Percentiles rank a stretch among this genome's conserved stretches.
Conservation (phyloP, 805 yeast genomes). For the Starmerella sp. region DNA sequence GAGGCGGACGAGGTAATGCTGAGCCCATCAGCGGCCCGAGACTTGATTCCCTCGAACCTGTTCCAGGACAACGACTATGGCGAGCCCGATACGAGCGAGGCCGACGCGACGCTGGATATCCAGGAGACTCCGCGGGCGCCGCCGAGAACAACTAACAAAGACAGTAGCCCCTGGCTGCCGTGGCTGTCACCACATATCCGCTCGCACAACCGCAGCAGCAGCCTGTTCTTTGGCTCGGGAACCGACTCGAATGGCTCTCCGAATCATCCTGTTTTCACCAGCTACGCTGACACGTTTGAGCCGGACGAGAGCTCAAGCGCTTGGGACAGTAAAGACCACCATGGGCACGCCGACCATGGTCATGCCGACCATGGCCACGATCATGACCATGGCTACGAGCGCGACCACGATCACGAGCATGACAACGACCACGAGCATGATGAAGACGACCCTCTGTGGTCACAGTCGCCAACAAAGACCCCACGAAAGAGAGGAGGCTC, state of each 20-base stretch:
- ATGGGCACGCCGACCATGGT: too few species aligned
- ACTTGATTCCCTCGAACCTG: slow-evolving; percentile 13
- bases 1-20: background rate
- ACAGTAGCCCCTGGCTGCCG: slow-evolving; percentile 10
- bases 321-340: background rate
- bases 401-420: background rate
- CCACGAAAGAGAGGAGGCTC: slow-evolving; percentile 9
- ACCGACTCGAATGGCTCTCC: background rate
- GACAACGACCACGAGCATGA: background rate
- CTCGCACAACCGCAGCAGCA: slow-evolving; percentile 8
- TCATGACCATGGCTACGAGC: background rate
- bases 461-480: background rate
- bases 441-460: background rate
- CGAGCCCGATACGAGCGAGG: background rate
- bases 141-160: background rate
- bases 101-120: background rate
- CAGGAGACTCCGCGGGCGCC: background rate
- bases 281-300: background rate
- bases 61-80: slow-evolving; percentile 9
- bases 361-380: background rate
- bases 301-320: background rate
- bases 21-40: slow-evolving; percentile 10
- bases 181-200: slow-evolving; percentile 9
- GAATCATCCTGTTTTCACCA: background rate
- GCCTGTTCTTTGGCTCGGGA: slow-evolving; percentile 12